phyloP scores from a whole-genome alignment of 2,329 filamentous ascomycete species.

The Paecilomyces niveus region DNA sequence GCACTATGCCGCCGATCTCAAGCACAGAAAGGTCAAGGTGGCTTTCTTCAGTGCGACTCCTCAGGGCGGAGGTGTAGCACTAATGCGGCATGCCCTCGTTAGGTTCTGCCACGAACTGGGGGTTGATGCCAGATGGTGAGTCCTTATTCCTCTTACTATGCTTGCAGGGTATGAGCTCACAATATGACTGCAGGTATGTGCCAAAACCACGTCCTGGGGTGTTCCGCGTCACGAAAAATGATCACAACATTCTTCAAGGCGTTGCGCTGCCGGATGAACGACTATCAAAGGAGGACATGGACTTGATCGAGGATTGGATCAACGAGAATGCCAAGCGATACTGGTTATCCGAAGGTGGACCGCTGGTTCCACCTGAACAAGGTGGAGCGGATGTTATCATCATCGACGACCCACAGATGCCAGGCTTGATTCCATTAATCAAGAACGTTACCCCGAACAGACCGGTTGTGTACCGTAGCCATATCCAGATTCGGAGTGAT shows the following conservation, averaged over 20 bases:
- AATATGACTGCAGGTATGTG: slow-evolving; percentile 47
- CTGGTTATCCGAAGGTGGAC: slow-evolving; percentile 63
- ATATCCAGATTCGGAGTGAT: slow-evolving; percentile 76
- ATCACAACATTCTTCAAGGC: slow-evolving; percentile 82
- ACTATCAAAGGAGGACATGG: slow-evolving; percentile 56
- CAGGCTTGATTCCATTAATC: slow-evolving; percentile 66
- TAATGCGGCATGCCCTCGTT: slow-evolving; percentile 74
- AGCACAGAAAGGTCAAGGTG: slow-evolving; percentile 57
- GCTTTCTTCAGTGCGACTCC: slow-evolving; percentile 76
- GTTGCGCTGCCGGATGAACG: slow-evolving; percentile 60
- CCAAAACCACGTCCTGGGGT: slow-evolving; percentile 73
- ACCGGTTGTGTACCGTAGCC: slow-evolving; percentile 72
- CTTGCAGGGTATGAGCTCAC: neutral
- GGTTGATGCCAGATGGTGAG: slow-evolving; percentile 67
- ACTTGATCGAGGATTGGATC: slow-evolving; percentile 64
- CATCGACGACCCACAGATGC: slow-evolving; percentile 82
- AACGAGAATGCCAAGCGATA: slow-evolving; percentile 65
- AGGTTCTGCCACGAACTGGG: slow-evolving; percentile 61
- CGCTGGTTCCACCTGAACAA: slow-evolving; percentile 55
- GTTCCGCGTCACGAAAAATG: slow-evolving; percentile 78
- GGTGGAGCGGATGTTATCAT: slow-evolving; percentile 72
- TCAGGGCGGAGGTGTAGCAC: slow-evolving; percentile 73
- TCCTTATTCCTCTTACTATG: slow-evolving; percentile 3
- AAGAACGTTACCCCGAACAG: slow-evolving; percentile 64
- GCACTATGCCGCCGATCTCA: slow-evolving; percentile 57